Percentiles rank a stretch among this genome's conserved stretches.
phyloP scores from a whole-genome alignment of 805 yeast genomes.

The Candida verbasci region DNA sequence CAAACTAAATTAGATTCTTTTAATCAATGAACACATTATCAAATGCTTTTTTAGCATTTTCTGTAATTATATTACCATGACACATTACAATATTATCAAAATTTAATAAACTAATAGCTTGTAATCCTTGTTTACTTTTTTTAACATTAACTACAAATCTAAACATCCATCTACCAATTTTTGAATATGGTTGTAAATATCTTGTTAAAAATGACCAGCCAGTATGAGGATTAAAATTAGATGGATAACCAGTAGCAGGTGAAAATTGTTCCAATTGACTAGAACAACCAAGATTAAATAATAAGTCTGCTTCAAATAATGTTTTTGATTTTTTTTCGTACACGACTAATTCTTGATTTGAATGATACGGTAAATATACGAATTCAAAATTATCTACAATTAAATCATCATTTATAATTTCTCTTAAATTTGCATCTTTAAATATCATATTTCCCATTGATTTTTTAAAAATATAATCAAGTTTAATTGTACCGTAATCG shows the following conservation, averaged over 20 bases:
- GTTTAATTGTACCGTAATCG: constrained; percentile 20
- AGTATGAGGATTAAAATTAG: constrained; percentile 35
- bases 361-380: constrained; percentile 51
- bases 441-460: constrained; percentile 30
- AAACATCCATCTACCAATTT: constrained; percentile 27
- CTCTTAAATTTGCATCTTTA: constrained; percentile 17
- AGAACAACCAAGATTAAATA: constrained; percentile 49
- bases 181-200: constrained; percentile 37
- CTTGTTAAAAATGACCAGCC: constrained; percentile 42
- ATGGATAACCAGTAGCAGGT: constrained; percentile 42
- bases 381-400: constrained; percentile 46
- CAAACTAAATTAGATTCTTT: too few relatives aligned
- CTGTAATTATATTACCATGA: constrained; percentile 56
- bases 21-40: constrained; percentile 12
- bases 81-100: constrained; percentile 50
- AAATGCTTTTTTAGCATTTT: constrained; percentile 26
- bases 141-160: constrained; percentile 17
- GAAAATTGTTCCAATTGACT: constrained; percentile 39
- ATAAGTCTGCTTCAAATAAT: constrained; percentile 55
- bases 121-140: constrained; percentile 18
- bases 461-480: constrained; percentile 39
- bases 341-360: constrained; percentile 55
- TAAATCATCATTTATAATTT: constrained; percentile 34
- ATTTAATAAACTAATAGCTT: constrained; percentile 35
- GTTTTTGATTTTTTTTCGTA: constrained; percentile 45